phyloP scores from a whole-genome alignment of 257 asterid genomes.

The Scutellaria minor region DNA sequence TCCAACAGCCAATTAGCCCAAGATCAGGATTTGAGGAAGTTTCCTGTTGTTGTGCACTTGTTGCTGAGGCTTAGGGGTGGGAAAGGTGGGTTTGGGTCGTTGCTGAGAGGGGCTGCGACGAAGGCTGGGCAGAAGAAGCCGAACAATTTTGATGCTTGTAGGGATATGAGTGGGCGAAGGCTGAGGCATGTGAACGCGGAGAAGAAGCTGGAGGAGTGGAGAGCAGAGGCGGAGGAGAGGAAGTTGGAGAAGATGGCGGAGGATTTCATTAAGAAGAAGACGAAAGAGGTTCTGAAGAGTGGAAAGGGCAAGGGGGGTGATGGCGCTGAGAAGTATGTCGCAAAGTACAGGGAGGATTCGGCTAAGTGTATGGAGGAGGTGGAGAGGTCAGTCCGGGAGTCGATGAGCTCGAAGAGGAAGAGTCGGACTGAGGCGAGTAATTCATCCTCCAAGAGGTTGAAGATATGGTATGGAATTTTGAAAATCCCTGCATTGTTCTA shows the following conservation, averaged over 20 bases:
- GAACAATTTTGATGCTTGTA: slow-evolving; percentile 90
- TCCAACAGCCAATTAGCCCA: neutral
- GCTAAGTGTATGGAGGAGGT: slow-evolving; percentile 85
- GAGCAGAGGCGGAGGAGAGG: slow-evolving; percentile 86
- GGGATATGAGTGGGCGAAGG: slow-evolving; percentile 99
- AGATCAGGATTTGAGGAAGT: slow-evolving; percentile 26
- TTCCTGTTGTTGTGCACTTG: slow-evolving; percentile 35
- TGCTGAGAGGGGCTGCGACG: slow-evolving; percentile 94
- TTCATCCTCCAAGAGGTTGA: slow-evolving; percentile 58
- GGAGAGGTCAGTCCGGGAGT: slow-evolving; percentile 79
- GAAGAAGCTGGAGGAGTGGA: slow-evolving; percentile 97
- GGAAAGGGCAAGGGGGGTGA: slow-evolving; percentile 59
- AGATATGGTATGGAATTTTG: slow-evolving; percentile 63
- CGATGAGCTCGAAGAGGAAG: slow-evolving; percentile 71
- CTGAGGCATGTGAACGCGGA: slow-evolving; percentile 97
- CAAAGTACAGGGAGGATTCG: slow-evolving; percentile 82
- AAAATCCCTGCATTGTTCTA: neutral
- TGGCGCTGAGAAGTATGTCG: slow-evolving; percentile 75
- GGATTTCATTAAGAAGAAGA: slow-evolving; percentile 74
- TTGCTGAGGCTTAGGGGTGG: slow-evolving; percentile 86
- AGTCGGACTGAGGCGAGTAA: slow-evolving; percentile 37
- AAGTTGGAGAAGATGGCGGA: slow-evolving; percentile 90
- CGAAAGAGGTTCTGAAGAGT: slow-evolving; percentile 62
- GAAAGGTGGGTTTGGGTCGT: slow-evolving; percentile 95
- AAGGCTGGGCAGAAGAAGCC: slow-evolving; percentile 99